Conservation (phyloP, 106 monocot genomes). For the Platanthera guangdongensis region DNA sequence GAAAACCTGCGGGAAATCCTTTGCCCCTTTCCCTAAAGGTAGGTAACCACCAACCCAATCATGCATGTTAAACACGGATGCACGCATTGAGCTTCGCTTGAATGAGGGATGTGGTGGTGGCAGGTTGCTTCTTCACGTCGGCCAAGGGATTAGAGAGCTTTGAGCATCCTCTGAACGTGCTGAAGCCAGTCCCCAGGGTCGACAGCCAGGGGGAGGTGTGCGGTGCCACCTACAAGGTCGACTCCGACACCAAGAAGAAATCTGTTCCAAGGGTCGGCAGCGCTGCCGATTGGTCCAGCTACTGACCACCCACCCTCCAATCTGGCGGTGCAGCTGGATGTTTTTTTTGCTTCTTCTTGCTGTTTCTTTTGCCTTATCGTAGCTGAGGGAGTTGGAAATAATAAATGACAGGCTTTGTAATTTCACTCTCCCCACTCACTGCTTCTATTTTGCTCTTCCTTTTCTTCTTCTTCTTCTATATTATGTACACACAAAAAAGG, state of each 20-base stretch:
- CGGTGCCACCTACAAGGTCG: slow-evolving; percentile 37
- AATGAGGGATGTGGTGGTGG: no score
- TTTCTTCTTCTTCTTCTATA: no score
- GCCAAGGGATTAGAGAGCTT: slow-evolving; percentile 72
- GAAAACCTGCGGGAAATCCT: slow-evolving; percentile 75
- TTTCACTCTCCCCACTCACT: no score
- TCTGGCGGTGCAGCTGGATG: no score
- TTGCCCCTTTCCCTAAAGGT: slow-evolving; percentile 91
- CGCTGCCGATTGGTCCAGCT: slow-evolving; percentile 39
- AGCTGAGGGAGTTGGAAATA: no score
- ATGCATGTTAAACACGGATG: not conserved
- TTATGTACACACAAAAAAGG: no score
- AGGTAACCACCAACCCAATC: not conserved
- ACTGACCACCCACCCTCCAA: not conserved
- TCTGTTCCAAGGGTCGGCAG: slow-evolving; percentile 43
- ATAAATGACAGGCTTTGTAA: no score
- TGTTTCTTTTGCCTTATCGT: no score
- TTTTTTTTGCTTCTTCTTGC: no score
- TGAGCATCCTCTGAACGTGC: slow-evolving; percentile 53
- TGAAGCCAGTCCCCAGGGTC: slow-evolving; percentile 80
- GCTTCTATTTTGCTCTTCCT: no score
- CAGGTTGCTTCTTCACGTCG: slow-evolving; percentile 85
- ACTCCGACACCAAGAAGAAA: slow-evolving; percentile 30
- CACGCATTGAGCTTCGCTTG: no score
- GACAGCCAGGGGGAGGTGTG: slow-evolving; percentile 69